Evolutionary conservation across 176 grass and related monocot genomes (phyloP).

Genomic region (Canna indica): DNA sequence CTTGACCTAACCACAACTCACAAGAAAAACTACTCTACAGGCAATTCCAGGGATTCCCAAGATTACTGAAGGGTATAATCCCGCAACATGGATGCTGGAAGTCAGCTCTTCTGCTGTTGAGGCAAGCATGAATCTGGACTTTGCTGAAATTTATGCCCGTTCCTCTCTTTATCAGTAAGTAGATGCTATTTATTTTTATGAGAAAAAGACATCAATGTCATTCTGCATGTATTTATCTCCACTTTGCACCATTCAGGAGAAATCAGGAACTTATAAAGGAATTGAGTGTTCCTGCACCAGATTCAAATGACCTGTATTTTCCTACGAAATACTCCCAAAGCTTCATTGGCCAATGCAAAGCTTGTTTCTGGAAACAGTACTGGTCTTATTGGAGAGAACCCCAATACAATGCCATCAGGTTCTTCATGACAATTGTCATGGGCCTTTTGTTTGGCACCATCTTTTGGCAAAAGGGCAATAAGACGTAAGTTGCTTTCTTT

Average conservation of each 20-base stretch:
- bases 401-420: conserved; percentile 65
- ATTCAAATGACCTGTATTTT: conserved; percentile 59
- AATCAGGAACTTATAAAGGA: conserved; percentile 56
- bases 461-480: conserved; percentile 66
- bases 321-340: conserved; percentile 68
- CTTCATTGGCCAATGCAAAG: conserved; percentile 47
- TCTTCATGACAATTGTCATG: conserved; percentile 52
- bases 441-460: conserved; percentile 83
- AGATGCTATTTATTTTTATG: background rate
- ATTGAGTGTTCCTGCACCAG: conserved; percentile 38
- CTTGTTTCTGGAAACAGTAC: conserved; percentile 81
- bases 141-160: conserved; percentile 70
- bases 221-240: background rate
- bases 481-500: conserved; percentile 36
- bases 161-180: conserved; percentile 62
- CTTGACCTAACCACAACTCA: background rate
- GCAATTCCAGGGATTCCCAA: conserved; percentile 65
- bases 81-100: conserved; percentile 89
- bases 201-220: background rate
- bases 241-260: conserved; percentile 16
- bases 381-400: conserved; percentile 89
- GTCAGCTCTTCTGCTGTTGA: conserved; percentile 49
- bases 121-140: conserved; percentile 48
- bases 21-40: conserved; percentile 21
- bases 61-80: conserved; percentile 71